Evolutionary conservation across 805 yeast species (phyloP), one percentile per base, ranked within the genome.

Genomic region (Lipomyces chichibuensis): DNA sequence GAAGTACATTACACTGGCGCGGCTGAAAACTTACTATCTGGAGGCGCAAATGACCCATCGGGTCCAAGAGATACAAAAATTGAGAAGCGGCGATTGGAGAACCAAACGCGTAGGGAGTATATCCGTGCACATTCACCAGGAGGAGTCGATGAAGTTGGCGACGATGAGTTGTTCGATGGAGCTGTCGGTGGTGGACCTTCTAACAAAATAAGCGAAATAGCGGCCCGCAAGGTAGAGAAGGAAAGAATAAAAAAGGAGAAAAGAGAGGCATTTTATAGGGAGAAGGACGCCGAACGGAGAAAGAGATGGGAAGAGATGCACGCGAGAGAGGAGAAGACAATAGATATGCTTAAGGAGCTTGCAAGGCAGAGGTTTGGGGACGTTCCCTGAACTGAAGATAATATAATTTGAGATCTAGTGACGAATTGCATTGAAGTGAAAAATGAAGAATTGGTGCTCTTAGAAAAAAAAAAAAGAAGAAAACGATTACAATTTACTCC

Each of bases 201-300:
- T 14, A 58, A 29, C n/a, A 64, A 66, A 55, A 23, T 69, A n/a
- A 62, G 49, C 39, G 69, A 67, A 46, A 61, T 62, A 20, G 71
- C 69, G 17, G 62, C 29, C 27, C 52, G 60, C 29, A 63, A 55
- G 52, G 64, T 62, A 8, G 71, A 69, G 57, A 63, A 64, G 37
- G 68, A 66, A 23, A 32, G 65, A 35, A 43, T 60, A 6, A 67
- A 65, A 27, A 60, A 65, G 8, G 67, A 66, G 64, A 27, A 51
- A 27, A 33, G 71, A 27, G 71, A 69, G 33, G 70, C 69, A 13
- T 37, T 53, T 6, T 57, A 46, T 27, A 29, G 69, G 39, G 70
- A 69, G 51, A 58, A 63, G n/a, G 72, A 69, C 49, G 69, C 71
- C 14, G 72, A 57, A 14, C 35, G 72, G 25, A 25, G 71, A 35